These are phyloP conservation scores for Termitomyces sp. DNA, from an alignment of 768 basidiomycete genomes.

Conservation along the genomic window DNA sequence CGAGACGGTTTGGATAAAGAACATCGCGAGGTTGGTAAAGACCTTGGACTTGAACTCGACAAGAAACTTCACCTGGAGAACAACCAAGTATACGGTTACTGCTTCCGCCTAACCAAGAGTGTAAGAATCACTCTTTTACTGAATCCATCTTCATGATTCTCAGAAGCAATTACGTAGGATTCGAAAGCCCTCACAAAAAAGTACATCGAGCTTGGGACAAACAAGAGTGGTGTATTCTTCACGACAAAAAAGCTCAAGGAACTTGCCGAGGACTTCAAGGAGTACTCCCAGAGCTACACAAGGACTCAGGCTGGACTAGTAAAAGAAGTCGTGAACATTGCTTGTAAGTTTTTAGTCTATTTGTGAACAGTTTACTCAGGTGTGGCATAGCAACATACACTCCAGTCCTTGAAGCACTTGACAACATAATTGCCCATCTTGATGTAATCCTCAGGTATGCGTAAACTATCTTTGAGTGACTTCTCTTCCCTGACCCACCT, in stretches of 20 bases:
- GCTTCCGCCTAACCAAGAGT: slow-evolving; percentile 87
- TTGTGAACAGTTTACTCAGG: slow-evolving; percentile 19
- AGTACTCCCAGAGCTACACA: slow-evolving; percentile 62
- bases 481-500: neutral
- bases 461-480: neutral
- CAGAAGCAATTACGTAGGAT: slow-evolving; percentile 49
- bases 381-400: slow-evolving; percentile 76
- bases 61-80: slow-evolving; percentile 97
- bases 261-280: slow-evolving; percentile 66
- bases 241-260: slow-evolving; percentile 72
- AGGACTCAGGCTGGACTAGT: slow-evolving; percentile 78
- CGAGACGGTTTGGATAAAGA: slow-evolving; percentile 82
- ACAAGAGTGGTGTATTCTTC: slow-evolving; percentile 86
- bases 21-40: slow-evolving; percentile 61
- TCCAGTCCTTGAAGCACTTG: slow-evolving; percentile 79
- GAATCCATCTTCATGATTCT: neutral
- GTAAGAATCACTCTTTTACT: slow-evolving; percentile 39
- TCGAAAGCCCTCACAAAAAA: slow-evolving; percentile 62
- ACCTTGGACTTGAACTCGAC: slow-evolving; percentile 78
- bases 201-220: slow-evolving; percentile 80
- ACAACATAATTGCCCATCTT: slow-evolving; percentile 79
- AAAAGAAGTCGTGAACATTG: slow-evolving; percentile 89
- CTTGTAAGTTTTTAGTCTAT: slow-evolving; percentile 47
- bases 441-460: slow-evolving; percentile 88
- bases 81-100: slow-evolving; percentile 83